phyloP scores from a whole-genome alignment of 176 grass and related monocot genomes.

The Eremochloa ophiuroides region DNA sequence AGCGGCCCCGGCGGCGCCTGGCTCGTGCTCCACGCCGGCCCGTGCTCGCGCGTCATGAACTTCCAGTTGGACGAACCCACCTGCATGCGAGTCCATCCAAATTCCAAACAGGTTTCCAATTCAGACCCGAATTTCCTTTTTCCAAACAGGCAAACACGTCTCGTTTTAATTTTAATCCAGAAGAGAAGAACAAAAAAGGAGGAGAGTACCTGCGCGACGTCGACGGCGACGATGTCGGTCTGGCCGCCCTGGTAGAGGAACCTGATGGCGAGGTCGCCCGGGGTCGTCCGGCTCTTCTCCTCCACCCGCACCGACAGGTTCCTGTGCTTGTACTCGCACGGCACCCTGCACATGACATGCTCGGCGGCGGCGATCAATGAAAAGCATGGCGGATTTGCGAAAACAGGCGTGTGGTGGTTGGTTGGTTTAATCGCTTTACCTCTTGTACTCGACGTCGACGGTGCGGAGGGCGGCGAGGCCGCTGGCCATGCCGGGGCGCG shows the following conservation, averaged over 20 bases:
- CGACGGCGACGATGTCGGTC: conserved; percentile 89
- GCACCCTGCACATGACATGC: conserved; percentile 68
- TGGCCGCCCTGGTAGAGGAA: conserved; percentile 96
- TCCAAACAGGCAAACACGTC: too few species aligned
- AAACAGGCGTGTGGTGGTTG: too few species aligned
- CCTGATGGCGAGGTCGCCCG: conserved; percentile 50
- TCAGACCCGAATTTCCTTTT: neutral
- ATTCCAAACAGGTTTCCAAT: too few species aligned
- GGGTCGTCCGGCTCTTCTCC: conserved; percentile 38
- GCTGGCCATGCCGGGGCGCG: conserved; percentile 43
- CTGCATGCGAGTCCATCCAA: too few species aligned
- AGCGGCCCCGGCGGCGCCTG: conserved; percentile 66
- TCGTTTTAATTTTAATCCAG: too few species aligned
- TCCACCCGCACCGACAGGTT: conserved; percentile 81
- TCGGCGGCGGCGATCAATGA: too few species aligned
- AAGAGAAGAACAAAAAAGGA: too few species aligned
- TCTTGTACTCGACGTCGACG: conserved; percentile 79
- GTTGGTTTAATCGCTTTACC: too few species aligned
- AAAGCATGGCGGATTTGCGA: too few species aligned
- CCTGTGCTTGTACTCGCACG: conserved; percentile 61
- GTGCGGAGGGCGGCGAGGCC: conserved; percentile 31
- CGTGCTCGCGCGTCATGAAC: conserved; percentile 75
- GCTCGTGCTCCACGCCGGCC: conserved; percentile 80
- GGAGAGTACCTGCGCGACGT: conserved; percentile 91
- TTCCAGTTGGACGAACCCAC: conserved; percentile 69